Evolutionary conservation across 768 basidiomycete species (phyloP).

Genomic region (Leccinum sublutescens): DNA sequence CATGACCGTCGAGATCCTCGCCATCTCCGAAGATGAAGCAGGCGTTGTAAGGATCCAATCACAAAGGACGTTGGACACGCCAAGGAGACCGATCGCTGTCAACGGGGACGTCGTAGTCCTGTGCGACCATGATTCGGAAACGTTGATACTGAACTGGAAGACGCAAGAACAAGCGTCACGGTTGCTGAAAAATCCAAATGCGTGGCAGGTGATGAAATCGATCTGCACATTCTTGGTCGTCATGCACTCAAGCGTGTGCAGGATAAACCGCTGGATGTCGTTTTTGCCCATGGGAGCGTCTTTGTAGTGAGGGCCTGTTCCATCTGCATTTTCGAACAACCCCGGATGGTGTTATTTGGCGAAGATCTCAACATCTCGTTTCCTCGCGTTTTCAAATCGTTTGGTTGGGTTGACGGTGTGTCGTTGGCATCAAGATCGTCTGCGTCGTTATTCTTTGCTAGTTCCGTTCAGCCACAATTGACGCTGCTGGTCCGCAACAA

Average conservation of each 20-base stretch:
- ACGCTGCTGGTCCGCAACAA: slow-evolving; percentile 57
- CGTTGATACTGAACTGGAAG: slow-evolving; percentile 55
- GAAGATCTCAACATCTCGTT: slow-evolving; percentile 16
- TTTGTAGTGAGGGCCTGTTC: slow-evolving; percentile 61
- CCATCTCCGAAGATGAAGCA: slow-evolving; percentile 12
- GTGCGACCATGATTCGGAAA: slow-evolving; percentile 50
- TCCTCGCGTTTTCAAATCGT: slow-evolving; percentile 45
- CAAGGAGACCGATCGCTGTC: slow-evolving; percentile 47
- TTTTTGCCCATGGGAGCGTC: slow-evolving; percentile 45
- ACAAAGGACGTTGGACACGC: slow-evolving; percentile 37
- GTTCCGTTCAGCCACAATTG: slow-evolving; percentile 24
- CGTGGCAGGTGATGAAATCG: slow-evolving; percentile 30
- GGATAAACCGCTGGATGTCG: slow-evolving; percentile 52
- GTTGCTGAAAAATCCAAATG: slow-evolving; percentile 41
- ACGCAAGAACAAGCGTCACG: slow-evolving; percentile 43
- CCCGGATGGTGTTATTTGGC: slow-evolving; percentile 33
- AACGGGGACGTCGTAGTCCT: slow-evolving; percentile 52
- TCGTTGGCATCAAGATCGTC: slow-evolving; percentile 33
- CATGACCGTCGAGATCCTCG: slow-evolving; percentile 30
- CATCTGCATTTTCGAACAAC: slow-evolving; percentile 52
- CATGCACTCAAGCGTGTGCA: slow-evolving; percentile 25
- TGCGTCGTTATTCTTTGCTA: background rate
- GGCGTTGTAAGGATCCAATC: slow-evolving; percentile 28
- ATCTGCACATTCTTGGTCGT: background rate
- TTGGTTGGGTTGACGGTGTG: slow-evolving; percentile 68